Base-by-base conservation (phyloP, 2,329 filamentous ascomycete species). In the Aquanectria penicillioides region DNA sequence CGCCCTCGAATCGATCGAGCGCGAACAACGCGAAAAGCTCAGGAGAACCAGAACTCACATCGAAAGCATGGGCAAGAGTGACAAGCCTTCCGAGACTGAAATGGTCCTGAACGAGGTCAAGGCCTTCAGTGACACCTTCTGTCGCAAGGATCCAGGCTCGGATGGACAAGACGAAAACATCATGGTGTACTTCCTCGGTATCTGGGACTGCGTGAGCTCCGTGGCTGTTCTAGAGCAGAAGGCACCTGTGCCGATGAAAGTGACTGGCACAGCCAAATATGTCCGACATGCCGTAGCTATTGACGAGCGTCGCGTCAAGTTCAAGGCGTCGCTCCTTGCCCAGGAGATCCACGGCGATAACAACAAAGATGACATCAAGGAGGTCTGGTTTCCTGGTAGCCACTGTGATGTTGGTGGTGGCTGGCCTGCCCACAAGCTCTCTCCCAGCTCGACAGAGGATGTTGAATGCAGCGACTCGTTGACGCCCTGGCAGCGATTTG, bases 361-460 rank as follows among this genome's bases (percentile, higher is more conserved):
- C 13, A 51, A 66, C 1, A 59, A 71, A 2, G 78, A 81, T 25
- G 77, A 81, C 49, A 73, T 83, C 56, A 70, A 71, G 43, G 83
- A 86, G 60, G 80, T 85, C 38, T 86, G 83, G 81, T 86, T 86
- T 60, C 78, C 83, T 0, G 83, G 83, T 1, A 80, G 80, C 51
- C 83, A 86, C 54, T 79, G 79, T 9, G 82, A 86, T 50, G 77
- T 85, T 9, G 83, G 83, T 2, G 83, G 83, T 1, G 83, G 83
- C 0, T 86, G 82, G 79, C 75, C 76, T 6, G 67, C 68, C 5
- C 60, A 64, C 17, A 56, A 72, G n/a, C n/a, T n/a, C n/a, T n/a
- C n/a, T n/a, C n/a, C 4, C 55, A 62, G 2, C 50, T 72, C 6
- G 69, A 73, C 6, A 59, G 56, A 69, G 11, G 52, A 70, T 3